Base-by-base conservation (phyloP, 441 rosid genomes). In the Populus trichocarpa region DNA sequence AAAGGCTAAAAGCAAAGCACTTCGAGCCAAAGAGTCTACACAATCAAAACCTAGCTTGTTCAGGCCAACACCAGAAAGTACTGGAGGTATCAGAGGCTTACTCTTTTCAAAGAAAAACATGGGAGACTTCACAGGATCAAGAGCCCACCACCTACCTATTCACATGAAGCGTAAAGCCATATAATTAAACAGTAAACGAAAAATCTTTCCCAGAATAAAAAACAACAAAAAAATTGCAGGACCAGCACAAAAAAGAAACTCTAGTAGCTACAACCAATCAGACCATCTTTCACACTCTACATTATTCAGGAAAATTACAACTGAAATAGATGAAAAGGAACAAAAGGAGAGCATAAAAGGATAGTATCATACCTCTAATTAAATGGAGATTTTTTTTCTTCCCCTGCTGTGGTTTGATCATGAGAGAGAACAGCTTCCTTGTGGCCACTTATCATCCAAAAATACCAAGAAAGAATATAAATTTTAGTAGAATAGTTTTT, bases 81-180 rank as follows among this genome's bases (percentile, higher is more conserved):
- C 4, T 3, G 90, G 89, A 70, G 99, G 97, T 73, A 94, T 79
- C 30, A 94, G 53, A 35, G 99, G 97, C 59, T 73, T 82, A 72
- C 87, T 90, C 32, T 81, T 84, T 88, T 88, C 89, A 86, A 90
- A 96, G 96, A 96, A 96, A 81, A 94, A 87, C 98, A 92, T 91
- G 69, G 98, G 97, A 42, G 94, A 87, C 78, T 91, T 92, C 32
- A 86, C 66, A n/a, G 97, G 97, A 66, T 91, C 93, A 83, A 93
- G 97, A 53, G 97, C 97, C 93, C 93, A 88, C 99, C 98, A 30
- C 32, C 32, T 3, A 96, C 96, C 97, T 94, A 82, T 71, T 18
- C 65, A 46, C 57, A 78, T 83, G 74, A 66, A 57, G 20, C n/a
- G 53, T 70, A 42, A 42, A 50, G 33, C 67, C 63, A 72, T 18